Conservation (phyloP, 495 filamentous ascomycete species). For the Endocarpon pusillum region DNA sequence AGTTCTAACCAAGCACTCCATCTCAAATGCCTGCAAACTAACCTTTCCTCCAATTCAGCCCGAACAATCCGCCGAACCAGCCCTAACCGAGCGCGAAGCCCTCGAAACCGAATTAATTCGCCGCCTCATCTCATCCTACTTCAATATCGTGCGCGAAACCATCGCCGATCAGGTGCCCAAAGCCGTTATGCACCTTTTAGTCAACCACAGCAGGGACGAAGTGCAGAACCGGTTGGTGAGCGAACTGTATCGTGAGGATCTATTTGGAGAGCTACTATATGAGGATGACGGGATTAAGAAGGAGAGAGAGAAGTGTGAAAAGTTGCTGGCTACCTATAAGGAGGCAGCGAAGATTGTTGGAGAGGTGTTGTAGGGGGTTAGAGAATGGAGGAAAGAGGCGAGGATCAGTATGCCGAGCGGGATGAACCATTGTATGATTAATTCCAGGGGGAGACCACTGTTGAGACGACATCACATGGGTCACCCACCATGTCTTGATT, state of each 20-base stretch:
- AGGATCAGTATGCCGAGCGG: too few species aligned
- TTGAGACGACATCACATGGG: too few species aligned
- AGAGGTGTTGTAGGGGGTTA: slow-evolving; percentile 84
- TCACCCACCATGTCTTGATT: too few species aligned
- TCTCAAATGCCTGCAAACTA: slow-evolving; percentile 8
- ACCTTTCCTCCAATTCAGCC: slow-evolving; percentile 22
- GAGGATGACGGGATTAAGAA: slow-evolving; percentile 95
- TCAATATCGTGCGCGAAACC: slow-evolving; percentile 93
- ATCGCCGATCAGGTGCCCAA: slow-evolving; percentile 98
- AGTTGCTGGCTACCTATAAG: slow-evolving; percentile 79
- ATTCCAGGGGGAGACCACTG: too few species aligned
- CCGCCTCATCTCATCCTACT: slow-evolving; percentile 89
- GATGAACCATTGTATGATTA: too few species aligned
- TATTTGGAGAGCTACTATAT: slow-evolving; percentile 86
- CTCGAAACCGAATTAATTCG: slow-evolving; percentile 96
- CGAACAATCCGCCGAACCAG: slow-evolving; percentile 44
- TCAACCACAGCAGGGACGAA: slow-evolving; percentile 94
- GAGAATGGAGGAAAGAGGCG: background rate
- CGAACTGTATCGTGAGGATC: slow-evolving; percentile 83
- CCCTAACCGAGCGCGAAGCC: slow-evolving; percentile 83
- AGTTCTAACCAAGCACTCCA: slow-evolving; percentile 15
- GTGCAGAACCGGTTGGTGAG: slow-evolving; percentile 94
- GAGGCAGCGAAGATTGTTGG: slow-evolving; percentile 96
- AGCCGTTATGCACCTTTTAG: slow-evolving; percentile 95
- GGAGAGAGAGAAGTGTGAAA: slow-evolving; percentile 96